These are phyloP conservation scores for Gossypium ekmanianum DNA, from an alignment of 345 rosid genomes.

Conservation along the genomic window DNA sequence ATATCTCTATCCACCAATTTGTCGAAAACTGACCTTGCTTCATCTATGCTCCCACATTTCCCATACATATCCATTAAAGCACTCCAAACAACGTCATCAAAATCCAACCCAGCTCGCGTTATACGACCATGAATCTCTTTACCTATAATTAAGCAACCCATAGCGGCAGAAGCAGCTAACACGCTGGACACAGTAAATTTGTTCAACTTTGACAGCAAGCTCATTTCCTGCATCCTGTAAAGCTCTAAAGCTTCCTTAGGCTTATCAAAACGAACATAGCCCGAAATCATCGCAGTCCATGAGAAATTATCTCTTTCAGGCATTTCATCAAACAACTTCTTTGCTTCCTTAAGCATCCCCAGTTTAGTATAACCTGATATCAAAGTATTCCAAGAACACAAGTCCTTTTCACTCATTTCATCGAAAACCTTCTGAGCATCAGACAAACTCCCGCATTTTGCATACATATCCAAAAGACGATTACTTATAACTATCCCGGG, in stretches of 20 bases:
- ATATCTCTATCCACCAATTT: slow-evolving; percentile 61
- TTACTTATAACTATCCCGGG: slow-evolving; percentile 65
- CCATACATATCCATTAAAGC: slow-evolving; percentile 83
- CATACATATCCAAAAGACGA: slow-evolving; percentile 65
- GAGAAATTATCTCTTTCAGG: slow-evolving; percentile 75
- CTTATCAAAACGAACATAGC: slow-evolving; percentile 49
- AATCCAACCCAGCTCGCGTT: slow-evolving; percentile 57
- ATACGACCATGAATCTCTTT: slow-evolving; percentile 81
- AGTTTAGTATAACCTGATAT: slow-evolving; percentile 52
- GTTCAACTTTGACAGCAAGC: slow-evolving; percentile 34
- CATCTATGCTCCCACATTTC: slow-evolving; percentile 74
- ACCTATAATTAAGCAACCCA: slow-evolving; percentile 51
- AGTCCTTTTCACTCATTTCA: slow-evolving; percentile 55
- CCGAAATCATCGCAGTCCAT: slow-evolving; percentile 86
- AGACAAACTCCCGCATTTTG: slow-evolving; percentile 46
- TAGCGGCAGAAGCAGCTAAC: slow-evolving; percentile 67
- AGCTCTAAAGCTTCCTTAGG: slow-evolving; percentile 54
- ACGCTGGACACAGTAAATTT: slow-evolving; percentile 64
- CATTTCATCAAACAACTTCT: slow-evolving; percentile 75
- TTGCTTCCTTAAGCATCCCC: slow-evolving; percentile 53
- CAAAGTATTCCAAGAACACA: slow-evolving; percentile 82
- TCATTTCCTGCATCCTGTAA: slow-evolving; percentile 47
- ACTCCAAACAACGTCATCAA: slow-evolving; percentile 90
- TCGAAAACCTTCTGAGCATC: slow-evolving; percentile 61
- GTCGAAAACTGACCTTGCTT: slow-evolving; percentile 69